These are phyloP conservation scores for Saccharomycopsis schoenii DNA, from an alignment of 805 yeast species.

Conservation along the genomic window DNA sequence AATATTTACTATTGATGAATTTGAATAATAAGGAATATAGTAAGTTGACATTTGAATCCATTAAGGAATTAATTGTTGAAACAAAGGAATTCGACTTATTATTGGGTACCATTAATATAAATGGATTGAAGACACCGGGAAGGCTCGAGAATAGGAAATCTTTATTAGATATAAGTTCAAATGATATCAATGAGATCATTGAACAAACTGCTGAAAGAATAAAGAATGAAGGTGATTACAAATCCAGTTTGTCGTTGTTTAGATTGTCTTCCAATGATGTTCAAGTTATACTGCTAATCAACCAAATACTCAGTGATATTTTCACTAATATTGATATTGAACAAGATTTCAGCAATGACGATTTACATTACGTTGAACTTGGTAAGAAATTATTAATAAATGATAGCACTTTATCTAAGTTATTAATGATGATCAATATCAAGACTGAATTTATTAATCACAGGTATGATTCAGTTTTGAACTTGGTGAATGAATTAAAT, in stretches of 20 bases:
- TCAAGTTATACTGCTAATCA: conserved; percentile 65
- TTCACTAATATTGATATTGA: conserved; percentile 63
- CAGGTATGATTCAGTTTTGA: conserved; percentile 51
- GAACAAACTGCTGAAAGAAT: conserved; percentile 81
- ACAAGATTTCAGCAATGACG: conserved; percentile 50
- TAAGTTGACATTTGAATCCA: conserved; percentile 60
- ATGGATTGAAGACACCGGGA: conserved; percentile 75
- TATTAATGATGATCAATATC: conserved; percentile 60
- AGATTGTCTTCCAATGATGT: conserved; percentile 84
- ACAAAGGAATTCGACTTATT: conserved; percentile 76
- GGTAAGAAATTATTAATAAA: conserved; percentile 32
- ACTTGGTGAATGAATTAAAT: conserved; percentile 46
- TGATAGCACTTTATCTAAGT: conserved; percentile 52
- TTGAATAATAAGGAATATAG: conserved; percentile 36
- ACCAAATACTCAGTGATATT: conserved; percentile 68
- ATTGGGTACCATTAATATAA: conserved; percentile 72
- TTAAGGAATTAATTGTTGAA: conserved; percentile 75
- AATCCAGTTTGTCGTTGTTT: conserved; percentile 77
- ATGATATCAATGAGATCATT: conserved; percentile 47
- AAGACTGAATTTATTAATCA: conserved; percentile 46
- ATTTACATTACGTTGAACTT: conserved; percentile 41
- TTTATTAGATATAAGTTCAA: conserved; percentile 40
- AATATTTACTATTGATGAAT: conserved; percentile 68
- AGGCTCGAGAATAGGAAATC: conserved; percentile 68
- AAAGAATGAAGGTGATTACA: conserved; percentile 81